These are phyloP conservation scores for Agrocybe chaxingu DNA, from an alignment of 768 basidiomycete genomes.

Conservation along the genomic window DNA sequence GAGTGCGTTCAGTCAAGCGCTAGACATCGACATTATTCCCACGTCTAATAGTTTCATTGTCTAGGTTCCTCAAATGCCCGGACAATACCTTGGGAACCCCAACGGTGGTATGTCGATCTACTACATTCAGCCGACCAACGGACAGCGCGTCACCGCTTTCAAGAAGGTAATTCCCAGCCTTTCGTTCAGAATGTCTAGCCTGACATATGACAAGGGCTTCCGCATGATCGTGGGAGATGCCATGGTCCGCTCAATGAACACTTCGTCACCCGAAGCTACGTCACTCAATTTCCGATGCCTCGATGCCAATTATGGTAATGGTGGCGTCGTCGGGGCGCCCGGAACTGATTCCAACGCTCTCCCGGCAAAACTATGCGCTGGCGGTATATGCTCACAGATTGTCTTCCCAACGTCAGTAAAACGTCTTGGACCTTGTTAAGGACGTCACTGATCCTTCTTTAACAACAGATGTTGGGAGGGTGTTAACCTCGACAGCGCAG, in stretches of 20 bases:
- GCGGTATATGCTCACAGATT: slow-evolving; percentile 19
- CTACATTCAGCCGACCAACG: slow-evolving; percentile 15
- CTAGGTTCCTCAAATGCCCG: slow-evolving; percentile 19
- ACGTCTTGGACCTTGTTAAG: neutral
- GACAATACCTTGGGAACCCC: slow-evolving; percentile 16
- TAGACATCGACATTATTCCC: neutral
- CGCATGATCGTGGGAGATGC: slow-evolving; percentile 21
- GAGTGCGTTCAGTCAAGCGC: slow-evolving; percentile 4
- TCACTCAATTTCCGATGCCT: slow-evolving; percentile 19
- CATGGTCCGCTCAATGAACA: slow-evolving; percentile 10
- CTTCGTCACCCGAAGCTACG: slow-evolving; percentile 8
- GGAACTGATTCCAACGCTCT: slow-evolving; percentile 15
- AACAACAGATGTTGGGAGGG: slow-evolving; percentile 19
- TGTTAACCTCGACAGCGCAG: slow-evolving; percentile 15
- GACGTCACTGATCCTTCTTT: neutral
- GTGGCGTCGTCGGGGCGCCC: slow-evolving; percentile 13
- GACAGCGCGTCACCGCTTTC: slow-evolving; percentile 14
- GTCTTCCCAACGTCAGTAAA: slow-evolving; percentile 15
- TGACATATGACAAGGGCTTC: slow-evolving; percentile 14
- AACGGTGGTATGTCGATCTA: slow-evolving; percentile 21
- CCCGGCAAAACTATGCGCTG: slow-evolving; percentile 12
- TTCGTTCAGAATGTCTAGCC: neutral
- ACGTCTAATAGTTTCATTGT: neutral
- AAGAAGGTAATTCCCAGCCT: slow-evolving; percentile 11
- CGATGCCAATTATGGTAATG: slow-evolving; percentile 12